These are phyloP conservation scores for Microcos paniculata DNA, from an alignment of 345 rosid genomes.

Conservation along the genomic window DNA sequence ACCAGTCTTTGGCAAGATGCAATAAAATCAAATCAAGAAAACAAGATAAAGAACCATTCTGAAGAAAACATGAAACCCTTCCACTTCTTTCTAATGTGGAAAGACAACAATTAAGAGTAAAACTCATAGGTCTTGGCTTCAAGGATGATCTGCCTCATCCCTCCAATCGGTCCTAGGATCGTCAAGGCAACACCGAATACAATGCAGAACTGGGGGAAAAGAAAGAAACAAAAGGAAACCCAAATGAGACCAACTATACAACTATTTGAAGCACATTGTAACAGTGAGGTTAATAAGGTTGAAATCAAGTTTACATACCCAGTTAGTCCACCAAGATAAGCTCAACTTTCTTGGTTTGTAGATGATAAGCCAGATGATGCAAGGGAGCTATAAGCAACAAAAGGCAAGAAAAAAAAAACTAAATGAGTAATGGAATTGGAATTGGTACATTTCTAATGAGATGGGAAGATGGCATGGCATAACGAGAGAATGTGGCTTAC, in stretches of 20 bases:
- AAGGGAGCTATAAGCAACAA: conserved; percentile 57
- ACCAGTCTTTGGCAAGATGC: not conserved
- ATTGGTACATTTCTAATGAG: not conserved
- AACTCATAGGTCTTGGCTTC: conserved; percentile 52
- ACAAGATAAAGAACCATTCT: no score
- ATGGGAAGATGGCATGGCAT: not conserved
- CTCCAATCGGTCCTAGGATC: conserved; percentile 81
- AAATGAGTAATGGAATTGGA: not conserved
- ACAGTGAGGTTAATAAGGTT: not conserved
- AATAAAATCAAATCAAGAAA: not conserved
- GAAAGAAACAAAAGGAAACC: not conserved
- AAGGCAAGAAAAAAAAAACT: not conserved
- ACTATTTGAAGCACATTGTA: not conserved
- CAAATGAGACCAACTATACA: no score
- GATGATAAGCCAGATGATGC: conserved; percentile 63
- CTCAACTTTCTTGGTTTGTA: conserved; percentile 53
- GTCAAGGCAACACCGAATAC: conserved; percentile 56
- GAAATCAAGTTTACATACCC: conserved; percentile 43
- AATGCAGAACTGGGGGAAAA: conserved; percentile 76
- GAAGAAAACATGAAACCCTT: no score
- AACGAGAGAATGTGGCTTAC: conserved; percentile 38
- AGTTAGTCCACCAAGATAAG: conserved; percentile 69
- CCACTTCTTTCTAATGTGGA: not conserved
- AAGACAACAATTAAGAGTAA: conserved; percentile 39
- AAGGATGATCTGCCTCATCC: conserved; percentile 61